A percentile compares a stretch with the other conserved stretches of the same genome.
Evolutionary conservation across 306 rosid species (phyloP).

Genomic region (Ormosia semicastrata): DNA sequence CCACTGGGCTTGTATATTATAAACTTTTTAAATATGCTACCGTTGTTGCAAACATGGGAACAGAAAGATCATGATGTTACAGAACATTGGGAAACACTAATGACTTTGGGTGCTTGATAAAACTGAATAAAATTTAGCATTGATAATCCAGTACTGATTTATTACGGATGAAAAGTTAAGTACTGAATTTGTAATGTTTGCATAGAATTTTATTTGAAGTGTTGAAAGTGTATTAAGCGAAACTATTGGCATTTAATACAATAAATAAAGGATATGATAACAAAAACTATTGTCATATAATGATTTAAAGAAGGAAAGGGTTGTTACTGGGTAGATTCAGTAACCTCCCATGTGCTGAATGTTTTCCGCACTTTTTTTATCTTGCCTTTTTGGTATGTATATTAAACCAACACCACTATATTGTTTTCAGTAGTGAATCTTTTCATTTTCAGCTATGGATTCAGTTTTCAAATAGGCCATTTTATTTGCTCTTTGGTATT

Average conservation of each 20-base stretch:
- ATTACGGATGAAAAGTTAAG: background rate
- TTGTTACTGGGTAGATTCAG: background rate
- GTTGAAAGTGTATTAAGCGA: background rate
- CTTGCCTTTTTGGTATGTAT: background rate
- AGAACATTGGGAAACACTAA: background rate
- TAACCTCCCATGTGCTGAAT: background rate
- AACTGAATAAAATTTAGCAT: background rate
- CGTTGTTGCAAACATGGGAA: background rate
- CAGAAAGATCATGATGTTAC: background rate
- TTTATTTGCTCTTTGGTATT: constrained; percentile 17
- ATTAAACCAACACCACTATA: background rate
- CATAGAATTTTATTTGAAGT: background rate
- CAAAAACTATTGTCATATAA: background rate
- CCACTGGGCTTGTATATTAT: background rate
- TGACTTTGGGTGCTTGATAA: constrained; percentile 9
- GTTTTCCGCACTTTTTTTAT: background rate
- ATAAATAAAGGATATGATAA: background rate
- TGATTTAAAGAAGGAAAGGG: background rate
- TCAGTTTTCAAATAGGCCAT: background rate
- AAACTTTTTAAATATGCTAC: background rate
- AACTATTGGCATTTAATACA: background rate
- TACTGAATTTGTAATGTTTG: background rate
- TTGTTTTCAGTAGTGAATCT: background rate
- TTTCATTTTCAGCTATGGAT: background rate
- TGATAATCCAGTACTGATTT: background rate